Percentiles rank a stretch among this genome's conserved stretches.
Conservation (phyloP, 2,329 filamentous ascomycete species). For the Xylariaceae sp. region DNA sequence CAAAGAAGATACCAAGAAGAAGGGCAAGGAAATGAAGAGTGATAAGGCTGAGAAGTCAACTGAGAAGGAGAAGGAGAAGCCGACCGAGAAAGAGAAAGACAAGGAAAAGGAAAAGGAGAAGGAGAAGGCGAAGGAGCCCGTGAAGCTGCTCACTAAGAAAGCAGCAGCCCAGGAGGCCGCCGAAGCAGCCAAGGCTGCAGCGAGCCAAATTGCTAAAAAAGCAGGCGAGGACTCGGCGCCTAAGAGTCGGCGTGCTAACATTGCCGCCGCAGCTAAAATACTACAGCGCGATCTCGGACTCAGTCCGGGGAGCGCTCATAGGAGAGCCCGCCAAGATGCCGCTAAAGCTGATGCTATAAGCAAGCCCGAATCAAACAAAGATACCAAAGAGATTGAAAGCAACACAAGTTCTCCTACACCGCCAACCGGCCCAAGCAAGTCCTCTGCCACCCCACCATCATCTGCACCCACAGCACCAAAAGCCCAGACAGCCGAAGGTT, state of each 20-base stretch:
- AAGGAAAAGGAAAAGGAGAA: slow-evolving; percentile 53
- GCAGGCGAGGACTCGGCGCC: slow-evolving; percentile 36
- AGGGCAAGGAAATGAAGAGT: slow-evolving; percentile 57
- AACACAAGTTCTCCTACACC: slow-evolving; percentile 23
- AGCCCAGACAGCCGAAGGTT: slow-evolving; percentile 33
- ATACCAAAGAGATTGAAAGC: slow-evolving; percentile 29
- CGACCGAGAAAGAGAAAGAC: slow-evolving; percentile 57
- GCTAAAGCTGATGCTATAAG: slow-evolving; percentile 51
- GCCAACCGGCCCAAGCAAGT: slow-evolving; percentile 21
- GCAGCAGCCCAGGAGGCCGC: slow-evolving; percentile 47
- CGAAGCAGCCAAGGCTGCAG: slow-evolving; percentile 43
- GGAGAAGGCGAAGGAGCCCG: slow-evolving; percentile 53
- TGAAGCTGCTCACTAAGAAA: slow-evolving; percentile 62
- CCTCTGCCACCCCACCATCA: slow-evolving; percentile 21
- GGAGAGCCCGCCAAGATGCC: slow-evolving; percentile 56
- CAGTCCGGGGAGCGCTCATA: slow-evolving; percentile 58
- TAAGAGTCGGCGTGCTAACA: slow-evolving; percentile 57
- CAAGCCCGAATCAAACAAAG: slow-evolving; percentile 38
- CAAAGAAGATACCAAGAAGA: slow-evolving; percentile 52
- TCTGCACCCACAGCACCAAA: slow-evolving; percentile 32
- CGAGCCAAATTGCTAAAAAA: slow-evolving; percentile 35
- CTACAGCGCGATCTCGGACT: slow-evolving; percentile 63
- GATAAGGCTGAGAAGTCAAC: slow-evolving; percentile 62
- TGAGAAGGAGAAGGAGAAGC: slow-evolving; percentile 53
- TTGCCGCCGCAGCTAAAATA: slow-evolving; percentile 60